A percentile compares a stretch with the other conserved stretches of the same genome.
Conservation (phyloP, 2,329 filamentous ascomycete species). For the Alternaria sp. region DNA sequence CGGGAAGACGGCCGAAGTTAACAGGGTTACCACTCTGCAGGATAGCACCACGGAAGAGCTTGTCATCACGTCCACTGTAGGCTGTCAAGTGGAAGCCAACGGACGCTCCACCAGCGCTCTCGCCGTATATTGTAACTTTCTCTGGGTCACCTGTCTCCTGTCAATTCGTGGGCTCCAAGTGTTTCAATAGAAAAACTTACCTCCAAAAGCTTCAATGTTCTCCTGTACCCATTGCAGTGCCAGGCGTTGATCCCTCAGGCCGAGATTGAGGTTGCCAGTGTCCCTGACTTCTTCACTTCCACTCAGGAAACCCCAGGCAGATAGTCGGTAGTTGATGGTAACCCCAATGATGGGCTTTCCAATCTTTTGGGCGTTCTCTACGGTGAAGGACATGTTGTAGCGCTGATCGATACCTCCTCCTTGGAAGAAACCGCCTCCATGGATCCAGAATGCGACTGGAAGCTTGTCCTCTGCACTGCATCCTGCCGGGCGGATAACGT, state of each 20-base stretch:
- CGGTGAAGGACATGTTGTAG: slow-evolving; percentile 58
- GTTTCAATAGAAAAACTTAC: slow-evolving; percentile 42
- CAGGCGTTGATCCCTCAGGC: slow-evolving; percentile 55
- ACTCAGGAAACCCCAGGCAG: slow-evolving; percentile 69
- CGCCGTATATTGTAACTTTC: slow-evolving; percentile 56
- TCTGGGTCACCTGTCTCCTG: slow-evolving; percentile 42
- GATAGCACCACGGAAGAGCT: slow-evolving; percentile 56
- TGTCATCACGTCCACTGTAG: slow-evolving; percentile 56
- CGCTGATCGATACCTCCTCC: slow-evolving; percentile 61
- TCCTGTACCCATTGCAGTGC: slow-evolving; percentile 55
- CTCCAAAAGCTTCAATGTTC: slow-evolving; percentile 54
- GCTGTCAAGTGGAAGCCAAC: slow-evolving; percentile 56
- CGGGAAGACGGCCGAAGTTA: slow-evolving; percentile 26
- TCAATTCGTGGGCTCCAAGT: slow-evolving; percentile 31
- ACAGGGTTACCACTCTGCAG: slow-evolving; percentile 54
- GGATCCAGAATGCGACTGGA: slow-evolving; percentile 63
- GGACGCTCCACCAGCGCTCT: slow-evolving; percentile 53
- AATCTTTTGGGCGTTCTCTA: slow-evolving; percentile 55
- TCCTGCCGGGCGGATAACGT: slow-evolving; percentile 56
- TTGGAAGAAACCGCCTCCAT: slow-evolving; percentile 59
- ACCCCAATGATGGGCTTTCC: slow-evolving; percentile 57
- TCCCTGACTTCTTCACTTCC: slow-evolving; percentile 39
- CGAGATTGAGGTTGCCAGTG: slow-evolving; percentile 57
- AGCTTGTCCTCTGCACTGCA: slow-evolving; percentile 45
- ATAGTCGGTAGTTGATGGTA: slow-evolving; percentile 61